These are phyloP conservation scores for Jaltomata sinuosa DNA, from an alignment of 257 asterid species.

Conservation along the genomic window DNA sequence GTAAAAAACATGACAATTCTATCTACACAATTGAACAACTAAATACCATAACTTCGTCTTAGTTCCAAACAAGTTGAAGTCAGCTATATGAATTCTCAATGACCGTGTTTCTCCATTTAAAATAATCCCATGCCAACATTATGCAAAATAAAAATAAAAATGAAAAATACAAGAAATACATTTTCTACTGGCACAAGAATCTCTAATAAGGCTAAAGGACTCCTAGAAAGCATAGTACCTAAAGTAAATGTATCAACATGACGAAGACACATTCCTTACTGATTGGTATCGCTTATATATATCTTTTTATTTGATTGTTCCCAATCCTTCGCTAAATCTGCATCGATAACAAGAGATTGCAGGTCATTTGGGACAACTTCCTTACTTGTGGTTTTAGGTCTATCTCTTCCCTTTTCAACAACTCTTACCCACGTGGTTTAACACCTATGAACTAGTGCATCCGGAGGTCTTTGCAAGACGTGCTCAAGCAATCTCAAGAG, in stretches of 20 bases:
- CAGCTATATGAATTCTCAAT: neutral
- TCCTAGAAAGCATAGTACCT: no score
- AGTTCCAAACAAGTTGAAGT: neutral
- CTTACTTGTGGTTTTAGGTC: neutral
- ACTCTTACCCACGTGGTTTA: neutral
- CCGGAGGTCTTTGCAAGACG: neutral
- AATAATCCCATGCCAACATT: neutral
- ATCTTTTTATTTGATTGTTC: no score
- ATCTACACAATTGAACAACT: neutral
- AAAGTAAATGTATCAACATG: no score
- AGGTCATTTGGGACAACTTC: neutral
- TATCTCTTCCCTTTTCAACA: neutral
- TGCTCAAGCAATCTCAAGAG: neutral
- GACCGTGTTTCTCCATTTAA: neutral
- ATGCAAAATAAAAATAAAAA: neutral
- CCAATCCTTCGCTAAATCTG: neutral
- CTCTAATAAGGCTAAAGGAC: neutral
- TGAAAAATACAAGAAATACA: no score
- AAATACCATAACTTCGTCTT: neutral
- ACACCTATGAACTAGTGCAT: no score
- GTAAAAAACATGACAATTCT: neutral
- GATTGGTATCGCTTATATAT: neutral
- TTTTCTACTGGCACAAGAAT: no score
- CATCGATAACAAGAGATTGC: neutral
- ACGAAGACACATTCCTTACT: neutral